phyloP scores from a whole-genome alignment of 2,329 filamentous ascomycete genomes.

The Chaetomiaceae sp. region DNA sequence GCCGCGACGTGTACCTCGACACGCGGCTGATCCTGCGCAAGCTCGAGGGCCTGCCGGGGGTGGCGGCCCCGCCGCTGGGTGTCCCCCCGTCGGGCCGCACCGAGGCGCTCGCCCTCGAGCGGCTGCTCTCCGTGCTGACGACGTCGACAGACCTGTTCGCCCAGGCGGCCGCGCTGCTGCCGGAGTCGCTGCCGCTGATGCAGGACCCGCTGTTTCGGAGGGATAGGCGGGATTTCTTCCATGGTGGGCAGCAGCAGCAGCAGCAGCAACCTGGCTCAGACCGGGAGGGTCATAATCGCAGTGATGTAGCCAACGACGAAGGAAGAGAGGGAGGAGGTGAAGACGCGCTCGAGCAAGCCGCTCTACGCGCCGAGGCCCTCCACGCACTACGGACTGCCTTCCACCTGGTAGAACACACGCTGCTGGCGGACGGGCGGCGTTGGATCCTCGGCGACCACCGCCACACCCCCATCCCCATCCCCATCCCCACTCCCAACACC shows the following conservation, averaged over 20 bases:
- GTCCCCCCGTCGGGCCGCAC: constrained; percentile 27
- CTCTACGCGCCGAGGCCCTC: too few relatives aligned
- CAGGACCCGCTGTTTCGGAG: constrained; percentile 52
- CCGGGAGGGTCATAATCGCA: too few relatives aligned
- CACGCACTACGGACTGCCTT: too few relatives aligned
- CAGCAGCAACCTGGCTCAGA: too few relatives aligned
- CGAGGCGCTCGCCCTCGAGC: constrained; percentile 40
- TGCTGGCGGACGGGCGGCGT: constrained; percentile 59
- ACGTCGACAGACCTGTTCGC: constrained; percentile 49
- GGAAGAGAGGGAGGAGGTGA: constrained; percentile 12
- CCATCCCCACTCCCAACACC: too few relatives aligned
- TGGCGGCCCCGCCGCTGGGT: neutral
- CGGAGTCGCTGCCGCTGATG: constrained; percentile 46
- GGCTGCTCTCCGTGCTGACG: constrained; percentile 33
- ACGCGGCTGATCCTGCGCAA: constrained; percentile 61
- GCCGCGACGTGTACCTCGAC: constrained; percentile 63
- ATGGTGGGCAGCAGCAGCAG: neutral
- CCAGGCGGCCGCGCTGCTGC: constrained; percentile 49
- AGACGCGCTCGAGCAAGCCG: constrained; percentile 5
- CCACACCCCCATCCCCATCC: too few relatives aligned
- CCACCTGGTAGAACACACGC: constrained; percentile 49
- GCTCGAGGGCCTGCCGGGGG: constrained; percentile 50
- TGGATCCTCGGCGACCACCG: constrained; percentile 43
- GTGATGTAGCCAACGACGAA: too few relatives aligned
- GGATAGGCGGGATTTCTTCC: constrained; percentile 44